Percentiles rank a stretch among this genome's conserved stretches.
These are phyloP conservation scores for Pyrenochaeta sp. DNA, from an alignment of 2,329 filamentous ascomycete genomes.

Conservation along the genomic window DNA sequence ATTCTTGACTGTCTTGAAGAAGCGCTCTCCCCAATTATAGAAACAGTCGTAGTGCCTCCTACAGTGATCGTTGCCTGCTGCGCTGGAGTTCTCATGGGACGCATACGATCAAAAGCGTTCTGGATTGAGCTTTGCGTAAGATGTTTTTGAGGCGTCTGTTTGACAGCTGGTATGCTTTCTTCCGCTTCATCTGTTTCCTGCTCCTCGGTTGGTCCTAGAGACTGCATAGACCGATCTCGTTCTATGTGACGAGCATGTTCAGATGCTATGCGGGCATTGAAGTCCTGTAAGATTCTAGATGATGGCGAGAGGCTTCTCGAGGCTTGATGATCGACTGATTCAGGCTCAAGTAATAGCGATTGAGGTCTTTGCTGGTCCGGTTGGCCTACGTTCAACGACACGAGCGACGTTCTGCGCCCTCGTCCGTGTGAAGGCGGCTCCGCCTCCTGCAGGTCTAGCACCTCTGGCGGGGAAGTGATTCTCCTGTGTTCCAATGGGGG, in stretches of 20 bases:
- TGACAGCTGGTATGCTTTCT: slow-evolving; percentile 35
- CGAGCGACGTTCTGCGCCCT: slow-evolving; percentile 11
- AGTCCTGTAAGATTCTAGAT: slow-evolving; percentile 46
- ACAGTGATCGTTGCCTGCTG: slow-evolving; percentile 79
- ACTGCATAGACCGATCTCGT: slow-evolving; percentile 14
- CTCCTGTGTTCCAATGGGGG: slow-evolving; percentile 14
- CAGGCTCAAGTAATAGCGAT: slow-evolving; percentile 34
- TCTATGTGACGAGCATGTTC: slow-evolving; percentile 33
- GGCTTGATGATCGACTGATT: slow-evolving; percentile 10
- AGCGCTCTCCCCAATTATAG: slow-evolving; percentile 64
- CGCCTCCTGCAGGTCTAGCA: slow-evolving; percentile 9
- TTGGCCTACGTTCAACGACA: background rate
- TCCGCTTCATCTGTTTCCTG: slow-evolving; percentile 25
- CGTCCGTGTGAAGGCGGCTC: slow-evolving; percentile 3
- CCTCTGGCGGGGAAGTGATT: slow-evolving; percentile 13
- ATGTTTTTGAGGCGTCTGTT: slow-evolving; percentile 41
- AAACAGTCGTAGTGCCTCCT: slow-evolving; percentile 71
- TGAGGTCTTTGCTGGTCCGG: slow-evolving; percentile 12
- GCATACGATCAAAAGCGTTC: slow-evolving; percentile 70
- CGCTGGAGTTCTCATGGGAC: slow-evolving; percentile 66
- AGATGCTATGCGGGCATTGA: slow-evolving; percentile 49
- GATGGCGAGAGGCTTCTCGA: slow-evolving; percentile 10
- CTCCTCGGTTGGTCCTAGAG: slow-evolving; percentile 11
- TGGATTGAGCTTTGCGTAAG: slow-evolving; percentile 55
- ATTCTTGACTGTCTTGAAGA: slow-evolving; percentile 58